Evolutionary conservation across 768 basidiomycete genomes (phyloP).

Genomic region (Cubamyces lactineus): DNA sequence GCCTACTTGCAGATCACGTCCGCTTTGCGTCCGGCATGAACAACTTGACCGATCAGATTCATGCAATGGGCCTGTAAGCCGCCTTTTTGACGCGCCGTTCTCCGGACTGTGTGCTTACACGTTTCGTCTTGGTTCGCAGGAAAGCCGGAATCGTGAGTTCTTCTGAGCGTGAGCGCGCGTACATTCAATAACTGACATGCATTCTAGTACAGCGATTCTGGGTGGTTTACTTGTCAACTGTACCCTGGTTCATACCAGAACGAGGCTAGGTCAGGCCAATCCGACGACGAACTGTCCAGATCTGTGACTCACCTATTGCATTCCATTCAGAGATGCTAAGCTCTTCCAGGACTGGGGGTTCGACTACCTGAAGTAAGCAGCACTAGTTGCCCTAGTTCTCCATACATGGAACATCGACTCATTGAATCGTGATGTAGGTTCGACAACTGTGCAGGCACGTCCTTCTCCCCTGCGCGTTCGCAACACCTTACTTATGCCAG

Average conservation of each 20-base stretch:
- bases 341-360: constrained; percentile 68
- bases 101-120: background rate
- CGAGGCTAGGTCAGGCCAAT: constrained; percentile 50
- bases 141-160: constrained; percentile 62
- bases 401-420: background rate
- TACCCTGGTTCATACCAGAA: constrained; percentile 71
- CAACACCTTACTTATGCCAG: constrained; percentile 46
- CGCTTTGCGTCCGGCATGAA: constrained; percentile 65
- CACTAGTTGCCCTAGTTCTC: background rate
- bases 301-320: background rate
- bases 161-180: background rate
- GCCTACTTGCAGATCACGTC: constrained; percentile 41
- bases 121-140: constrained; percentile 33
- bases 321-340: constrained; percentile 50
- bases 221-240: constrained; percentile 67
- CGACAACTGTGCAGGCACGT: constrained; percentile 60
- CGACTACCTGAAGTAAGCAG: constrained; percentile 60
- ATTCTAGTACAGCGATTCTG: constrained; percentile 65
- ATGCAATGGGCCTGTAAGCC: constrained; percentile 58
- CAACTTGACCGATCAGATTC: constrained; percentile 55
- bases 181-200: background rate
- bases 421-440: constrained; percentile 37
- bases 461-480: constrained; percentile 40
- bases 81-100: background rate
- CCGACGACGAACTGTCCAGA: too few species aligned